These are phyloP conservation scores for Mortierella sp. DNA, from an alignment of 371 early-diverging fungal species.

Conservation along the genomic window DNA sequence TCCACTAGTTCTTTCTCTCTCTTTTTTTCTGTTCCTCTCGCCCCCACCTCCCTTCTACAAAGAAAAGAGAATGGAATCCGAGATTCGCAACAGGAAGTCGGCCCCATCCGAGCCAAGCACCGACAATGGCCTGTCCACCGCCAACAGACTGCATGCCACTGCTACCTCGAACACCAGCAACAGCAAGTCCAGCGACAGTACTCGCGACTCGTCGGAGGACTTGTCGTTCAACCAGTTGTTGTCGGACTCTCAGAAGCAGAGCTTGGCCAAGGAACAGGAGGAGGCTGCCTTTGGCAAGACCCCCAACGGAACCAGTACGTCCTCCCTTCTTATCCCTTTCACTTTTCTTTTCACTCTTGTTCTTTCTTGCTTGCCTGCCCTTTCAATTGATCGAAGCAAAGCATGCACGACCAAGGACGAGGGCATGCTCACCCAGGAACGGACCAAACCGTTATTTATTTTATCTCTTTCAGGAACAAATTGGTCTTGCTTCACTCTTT, in stretches of 20 bases:
- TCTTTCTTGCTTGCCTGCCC: not conserved
- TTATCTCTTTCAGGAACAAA: too few species aligned
- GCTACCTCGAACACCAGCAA: constrained; percentile 8
- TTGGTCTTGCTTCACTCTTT: not conserved
- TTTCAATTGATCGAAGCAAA: too few species aligned
- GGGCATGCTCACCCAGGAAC: not conserved
- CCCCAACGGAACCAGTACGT: constrained; percentile 69
- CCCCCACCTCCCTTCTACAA: not conserved
- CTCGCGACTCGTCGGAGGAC: constrained; percentile 29
- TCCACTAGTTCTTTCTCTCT: not conserved
- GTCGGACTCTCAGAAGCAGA: constrained; percentile 33
- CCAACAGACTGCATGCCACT: constrained; percentile 46
- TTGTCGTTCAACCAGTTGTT: constrained; percentile 17
- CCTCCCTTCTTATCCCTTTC: too few species aligned
- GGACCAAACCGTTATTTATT: not conserved
- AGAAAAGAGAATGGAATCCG: constrained; percentile 39
- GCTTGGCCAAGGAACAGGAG: constrained; percentile 38
- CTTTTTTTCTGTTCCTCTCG: not conserved
- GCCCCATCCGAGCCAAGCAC: constrained; percentile 11
- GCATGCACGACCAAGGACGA: too few species aligned
- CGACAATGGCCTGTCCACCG: constrained; percentile 42
- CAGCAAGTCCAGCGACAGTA: not conserved
- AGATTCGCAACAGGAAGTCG: constrained; percentile 50
- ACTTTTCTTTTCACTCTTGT: not conserved
- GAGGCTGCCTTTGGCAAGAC: constrained; percentile 69